Evolutionary conservation across 495 filamentous ascomycete genomes (phyloP).

Genomic region (Penicillium tannophilum): DNA sequence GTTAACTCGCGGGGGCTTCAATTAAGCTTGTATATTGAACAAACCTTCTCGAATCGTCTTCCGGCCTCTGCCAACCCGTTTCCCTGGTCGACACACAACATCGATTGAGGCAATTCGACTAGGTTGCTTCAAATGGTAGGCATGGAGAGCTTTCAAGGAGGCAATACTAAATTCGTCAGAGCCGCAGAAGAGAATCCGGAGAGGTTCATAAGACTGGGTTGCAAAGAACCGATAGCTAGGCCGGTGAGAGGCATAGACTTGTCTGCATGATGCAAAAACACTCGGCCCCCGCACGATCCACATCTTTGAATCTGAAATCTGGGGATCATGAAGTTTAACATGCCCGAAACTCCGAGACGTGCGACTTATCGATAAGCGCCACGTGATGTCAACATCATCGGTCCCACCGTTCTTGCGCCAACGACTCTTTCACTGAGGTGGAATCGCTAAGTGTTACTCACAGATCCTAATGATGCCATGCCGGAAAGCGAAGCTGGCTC

Average conservation of each 20-base stretch:
- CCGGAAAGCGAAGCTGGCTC: slow-evolving; percentile 39
- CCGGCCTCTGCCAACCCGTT: slow-evolving; percentile 70
- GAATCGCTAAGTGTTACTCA: slow-evolving; percentile 7
- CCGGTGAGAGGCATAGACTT: slow-evolving; percentile 8
- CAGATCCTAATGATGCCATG: slow-evolving; percentile 37
- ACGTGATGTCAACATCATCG: slow-evolving; percentile 46
- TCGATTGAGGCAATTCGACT: slow-evolving; percentile 76
- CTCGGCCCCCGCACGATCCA: slow-evolving; percentile 24
- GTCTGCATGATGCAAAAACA: slow-evolving; percentile 27
- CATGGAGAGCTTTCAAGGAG: slow-evolving; percentile 71
- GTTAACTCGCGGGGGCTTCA: slow-evolving; percentile 18
- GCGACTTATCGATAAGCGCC: slow-evolving; percentile 34
- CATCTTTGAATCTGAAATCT: slow-evolving; percentile 21
- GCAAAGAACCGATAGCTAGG: slow-evolving; percentile 28
- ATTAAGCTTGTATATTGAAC: neutral
- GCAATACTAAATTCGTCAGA: slow-evolving; percentile 89
- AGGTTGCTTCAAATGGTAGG: slow-evolving; percentile 55
- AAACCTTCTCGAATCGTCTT: slow-evolving; percentile 72
- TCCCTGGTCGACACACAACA: slow-evolving; percentile 80
- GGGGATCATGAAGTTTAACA: slow-evolving; percentile 4
- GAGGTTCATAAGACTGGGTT: slow-evolving; percentile 55
- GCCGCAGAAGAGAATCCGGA: slow-evolving; percentile 94
- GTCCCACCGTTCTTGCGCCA: slow-evolving; percentile 11
- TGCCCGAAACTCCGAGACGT: slow-evolving; percentile 5
- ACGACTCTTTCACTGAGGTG: slow-evolving; percentile 14